Conservation (phyloP, 306 rosid genomes). For the Cucumis hystrix region DNA sequence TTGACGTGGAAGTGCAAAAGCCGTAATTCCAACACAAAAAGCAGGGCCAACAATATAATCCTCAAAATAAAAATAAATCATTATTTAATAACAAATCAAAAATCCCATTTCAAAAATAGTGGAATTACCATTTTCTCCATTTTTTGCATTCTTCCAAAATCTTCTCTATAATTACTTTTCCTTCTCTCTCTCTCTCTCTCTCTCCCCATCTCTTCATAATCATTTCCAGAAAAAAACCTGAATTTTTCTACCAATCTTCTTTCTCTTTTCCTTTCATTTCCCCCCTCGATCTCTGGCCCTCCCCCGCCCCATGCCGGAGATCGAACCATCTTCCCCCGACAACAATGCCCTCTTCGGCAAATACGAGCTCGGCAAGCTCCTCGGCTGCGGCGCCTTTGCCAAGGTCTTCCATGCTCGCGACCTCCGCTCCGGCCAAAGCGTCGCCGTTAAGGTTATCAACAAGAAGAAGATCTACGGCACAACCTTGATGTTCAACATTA, state of each 20-base stretch:
- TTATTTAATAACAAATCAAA: background rate
- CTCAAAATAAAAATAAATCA: background rate
- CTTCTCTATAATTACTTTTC: background rate
- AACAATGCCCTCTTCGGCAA: conserved; percentile 37
- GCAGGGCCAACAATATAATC: background rate
- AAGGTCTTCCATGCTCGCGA: conserved; percentile 64
- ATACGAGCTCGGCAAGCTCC: conserved; percentile 49
- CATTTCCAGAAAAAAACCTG: background rate
- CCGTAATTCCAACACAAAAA: no score
- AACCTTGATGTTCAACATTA: conserved; percentile 28
- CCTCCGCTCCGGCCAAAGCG: conserved; percentile 30
- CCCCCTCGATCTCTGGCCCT: conserved; percentile 3
- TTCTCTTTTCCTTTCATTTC: background rate
- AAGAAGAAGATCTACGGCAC: conserved; percentile 38
- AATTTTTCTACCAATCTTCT: background rate
- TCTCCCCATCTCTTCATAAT: background rate
- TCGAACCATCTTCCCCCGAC: background rate
- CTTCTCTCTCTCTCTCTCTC: background rate
- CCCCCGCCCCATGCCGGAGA: conserved; percentile 1
- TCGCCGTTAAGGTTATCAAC: conserved; percentile 50
- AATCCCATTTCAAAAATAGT: background rate
- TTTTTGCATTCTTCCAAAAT: background rate
- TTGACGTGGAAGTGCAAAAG: background rate
- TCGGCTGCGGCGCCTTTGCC: conserved; percentile 75
- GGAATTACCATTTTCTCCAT: background rate